Percentiles rank a stretch among this genome's conserved stretches.
phyloP scores from a whole-genome alignment of 345 rosid genomes.

The Laguncularia racemosa region DNA sequence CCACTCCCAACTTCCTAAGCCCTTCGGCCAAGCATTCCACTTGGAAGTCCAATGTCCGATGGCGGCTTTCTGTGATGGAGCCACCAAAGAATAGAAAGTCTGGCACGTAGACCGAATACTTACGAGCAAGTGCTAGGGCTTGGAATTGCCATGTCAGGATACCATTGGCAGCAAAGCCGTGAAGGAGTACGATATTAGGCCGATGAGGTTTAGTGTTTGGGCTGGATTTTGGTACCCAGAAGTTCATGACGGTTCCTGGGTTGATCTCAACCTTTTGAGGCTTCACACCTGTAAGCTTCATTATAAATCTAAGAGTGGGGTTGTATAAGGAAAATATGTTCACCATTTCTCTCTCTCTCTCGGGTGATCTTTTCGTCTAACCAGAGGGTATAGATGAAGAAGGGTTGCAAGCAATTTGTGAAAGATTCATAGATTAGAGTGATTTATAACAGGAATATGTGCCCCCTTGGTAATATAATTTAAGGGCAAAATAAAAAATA shows the following conservation, averaged over 20 bases:
- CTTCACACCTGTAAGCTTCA: constrained; percentile 21
- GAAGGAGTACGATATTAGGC: constrained; percentile 35
- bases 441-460: no score
- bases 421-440: no score
- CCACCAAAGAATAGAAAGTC: constrained; percentile 47
- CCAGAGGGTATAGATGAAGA: no score
- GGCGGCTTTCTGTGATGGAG: constrained; percentile 20
- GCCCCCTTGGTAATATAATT: no score
- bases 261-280: constrained; percentile 20
- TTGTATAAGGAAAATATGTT: constrained; percentile 13
- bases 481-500: no score
- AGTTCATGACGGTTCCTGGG: constrained; percentile 28
- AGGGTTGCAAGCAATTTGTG: no score
- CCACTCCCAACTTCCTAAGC: constrained; percentile 29
- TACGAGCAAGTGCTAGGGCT: constrained; percentile 21
- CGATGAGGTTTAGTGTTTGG: background rate
- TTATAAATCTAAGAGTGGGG: constrained; percentile 7
- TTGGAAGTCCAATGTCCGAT: constrained; percentile 32
- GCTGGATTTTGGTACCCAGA: constrained; percentile 24
- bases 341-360: constrained; percentile 12
- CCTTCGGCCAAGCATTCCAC: constrained; percentile 31
- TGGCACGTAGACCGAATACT: constrained; percentile 37
- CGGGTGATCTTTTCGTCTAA: background rate
- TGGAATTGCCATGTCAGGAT: constrained; percentile 36
- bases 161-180: constrained; percentile 27